Evolutionary conservation across 768 basidiomycete genomes (phyloP), one percentile per base, ranked within the genome.

Genomic region (Suillus decipiens): DNA sequence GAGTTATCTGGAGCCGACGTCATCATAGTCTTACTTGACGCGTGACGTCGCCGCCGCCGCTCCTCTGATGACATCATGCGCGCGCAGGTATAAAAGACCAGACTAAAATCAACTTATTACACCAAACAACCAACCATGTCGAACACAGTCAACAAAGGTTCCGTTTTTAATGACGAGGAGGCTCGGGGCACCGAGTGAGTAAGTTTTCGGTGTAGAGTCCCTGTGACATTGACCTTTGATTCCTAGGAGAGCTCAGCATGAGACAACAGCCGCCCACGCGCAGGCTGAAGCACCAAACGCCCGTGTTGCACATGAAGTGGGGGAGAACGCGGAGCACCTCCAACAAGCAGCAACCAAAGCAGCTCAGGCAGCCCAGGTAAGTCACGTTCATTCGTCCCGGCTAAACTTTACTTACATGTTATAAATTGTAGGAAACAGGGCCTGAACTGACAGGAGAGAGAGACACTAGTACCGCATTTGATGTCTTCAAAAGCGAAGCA

Each of bases 231-330:
- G 60, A 17, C 45, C 17, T 7, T 14, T 17, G 24, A 2, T 19
- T 50, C 19, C 19, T 28, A 79, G 79, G 31, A 72, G 66, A 61
- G 72, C 77, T 24, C 73, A 78, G 66, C 72, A 76, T 61, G 80
- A 82, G 67, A 87, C 86, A 3, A 82, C 84, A n/a, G 87, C 85
- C 11, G 84, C 82, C 1, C 73, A 79, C 54, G 82, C 84, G 10
- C 81, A 81, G 51, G 75, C 79, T 2, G 73, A 85, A 45, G 84
- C 86, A 2, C 78, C 81, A 8, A 83, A 75, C 53, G 31, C 73
- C 22, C 47, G 65, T 33, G 73, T 78, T 12, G 81, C 83, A 2
- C 74, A 72, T 14, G 71, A 86, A 67, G 77, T 87, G 9, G 81
- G 81, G 62, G 70, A 71, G 59, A 85, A 84, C 63, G 84, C 82